A percentile compares a stretch with the other conserved stretches of the same genome.
phyloP scores from a whole-genome alignment of 306 rosid species.

The Cotoneaster glaucophyllus region DNA sequence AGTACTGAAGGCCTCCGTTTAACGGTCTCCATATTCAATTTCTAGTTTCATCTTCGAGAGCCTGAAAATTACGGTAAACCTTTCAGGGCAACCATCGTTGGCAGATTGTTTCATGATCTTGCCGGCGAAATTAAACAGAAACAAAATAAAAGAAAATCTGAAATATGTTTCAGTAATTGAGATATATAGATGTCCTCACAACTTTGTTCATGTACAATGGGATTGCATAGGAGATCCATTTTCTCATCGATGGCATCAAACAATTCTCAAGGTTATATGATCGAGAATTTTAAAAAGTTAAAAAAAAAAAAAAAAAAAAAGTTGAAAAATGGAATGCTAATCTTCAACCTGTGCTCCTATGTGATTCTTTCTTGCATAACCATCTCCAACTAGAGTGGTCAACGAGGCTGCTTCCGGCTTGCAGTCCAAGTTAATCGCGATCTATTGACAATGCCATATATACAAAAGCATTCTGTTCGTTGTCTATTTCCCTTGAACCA shows the following conservation, averaged over 20 bases:
- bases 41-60: neutral
- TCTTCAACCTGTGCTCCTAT: neutral
- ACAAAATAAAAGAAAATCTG: neutral
- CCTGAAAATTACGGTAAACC: neutral
- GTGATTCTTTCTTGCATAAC: neutral
- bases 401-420: neutral
- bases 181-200: conserved; percentile 22
- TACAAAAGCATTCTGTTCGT: neutral
- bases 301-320: neutral
- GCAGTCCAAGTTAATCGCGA: neutral
- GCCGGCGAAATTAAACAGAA: neutral
- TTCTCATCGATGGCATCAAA: neutral
- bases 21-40: neutral
- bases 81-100: neutral
- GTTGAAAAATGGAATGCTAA: conserved; percentile 1
- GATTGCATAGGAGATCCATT: neutral
- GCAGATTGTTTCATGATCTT: neutral
- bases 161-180: conserved; percentile 4
- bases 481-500: neutral
- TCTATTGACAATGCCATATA: neutral
- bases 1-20: neutral
- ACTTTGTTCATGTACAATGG: conserved; percentile 30
- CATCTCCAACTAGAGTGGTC: conserved; percentile 1
- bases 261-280: conserved; percentile 5
- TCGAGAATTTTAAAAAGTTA: too few relatives aligned